Evolutionary conservation across 371 early-diverging fungal species (phyloP), one percentile per base, ranked within the genome.

Genomic region (Neoconidiobolus thromboides): DNA sequence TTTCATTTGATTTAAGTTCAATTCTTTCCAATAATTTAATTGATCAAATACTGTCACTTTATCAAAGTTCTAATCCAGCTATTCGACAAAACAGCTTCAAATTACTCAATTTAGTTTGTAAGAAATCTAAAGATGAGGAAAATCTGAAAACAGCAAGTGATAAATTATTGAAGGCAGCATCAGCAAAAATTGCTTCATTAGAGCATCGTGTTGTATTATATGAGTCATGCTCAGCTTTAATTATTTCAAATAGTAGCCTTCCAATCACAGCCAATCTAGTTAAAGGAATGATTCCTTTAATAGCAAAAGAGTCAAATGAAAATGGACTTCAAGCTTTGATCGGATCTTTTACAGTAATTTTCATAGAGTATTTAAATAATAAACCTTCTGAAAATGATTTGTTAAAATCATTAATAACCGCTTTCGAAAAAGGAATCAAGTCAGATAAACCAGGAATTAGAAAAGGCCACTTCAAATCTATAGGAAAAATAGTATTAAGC

Each of bases 21-120:
- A 39, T 60, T 12, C 39, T 43, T 36, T 3, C 48, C n/a, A 48
- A 48, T n/a, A 78, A 62, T 12, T 52, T 60, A 5, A 39, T 40
- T 3, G 51, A 60, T 7, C 51, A 14, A 6, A 48, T 60, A 1
- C 37, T 60, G 2, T 38, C 50, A 1, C 26, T 37, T 15, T 60
- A 50, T 43, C 60, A 60, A 41, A 50, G 50, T 15, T 37, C 50
- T 12, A 52, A 48, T 51, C 43, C 41, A 7, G 51, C 49, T 39
- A 43, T 51, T 51, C 47, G 48, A 38, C 10, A 47, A 6, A 51
- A 60, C 41, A 43, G 43, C n/a, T 50, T 48, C 10, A 50, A n/a
- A 12, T 15, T 60, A 2, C 51, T 60, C 42, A 37, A 48, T 9
- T 37, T 39, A 1, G 6, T 60, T 10, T 57, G 57, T 57, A 46